Evolutionary conservation across 2,329 filamentous ascomycete genomes (phyloP).

Genomic region (Trichophyton rubrum): DNA sequence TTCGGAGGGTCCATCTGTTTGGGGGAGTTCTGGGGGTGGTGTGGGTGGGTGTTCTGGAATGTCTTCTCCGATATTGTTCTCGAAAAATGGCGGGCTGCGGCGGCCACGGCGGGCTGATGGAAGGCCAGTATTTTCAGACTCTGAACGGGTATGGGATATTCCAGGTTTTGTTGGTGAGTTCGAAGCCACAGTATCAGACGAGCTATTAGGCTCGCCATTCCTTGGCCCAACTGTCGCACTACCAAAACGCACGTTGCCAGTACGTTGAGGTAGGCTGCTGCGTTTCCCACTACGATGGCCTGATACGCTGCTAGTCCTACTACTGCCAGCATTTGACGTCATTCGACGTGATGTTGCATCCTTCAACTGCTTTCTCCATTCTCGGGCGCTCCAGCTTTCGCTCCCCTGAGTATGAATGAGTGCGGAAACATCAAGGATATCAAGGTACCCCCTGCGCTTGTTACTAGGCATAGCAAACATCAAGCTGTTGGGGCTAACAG

Average conservation of each 20-base stretch:
- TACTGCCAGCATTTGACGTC: constrained; percentile 20
- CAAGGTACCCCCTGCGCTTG: constrained; percentile 77
- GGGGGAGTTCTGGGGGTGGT: constrained; percentile 30
- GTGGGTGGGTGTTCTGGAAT: constrained; percentile 23
- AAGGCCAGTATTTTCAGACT: constrained; percentile 22
- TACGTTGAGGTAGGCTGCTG: constrained; percentile 26
- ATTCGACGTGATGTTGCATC: constrained; percentile 55
- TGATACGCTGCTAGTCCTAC: constrained; percentile 55
- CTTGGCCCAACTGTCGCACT: constrained; percentile 13
- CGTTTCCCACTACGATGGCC: constrained; percentile 34
- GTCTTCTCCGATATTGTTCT: constrained; percentile 13
- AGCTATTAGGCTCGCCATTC: constrained; percentile 15
- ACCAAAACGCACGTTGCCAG: constrained; percentile 24
- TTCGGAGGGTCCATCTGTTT: constrained; percentile 15
- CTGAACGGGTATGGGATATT: constrained; percentile 21
- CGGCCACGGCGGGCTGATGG: neutral
- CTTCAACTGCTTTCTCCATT: constrained; percentile 84
- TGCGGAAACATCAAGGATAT: constrained; percentile 69
- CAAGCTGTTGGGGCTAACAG: constrained; percentile 71
- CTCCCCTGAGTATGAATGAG: constrained; percentile 71
- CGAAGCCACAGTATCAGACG: constrained; percentile 16
- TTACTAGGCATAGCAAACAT: constrained; percentile 98
- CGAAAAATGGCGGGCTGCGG: constrained; percentile 1
- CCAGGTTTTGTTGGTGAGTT: neutral
- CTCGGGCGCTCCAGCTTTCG: constrained; percentile 64